These are phyloP conservation scores for Begonia loranthoides DNA, from an alignment of 306 rosid genomes.

Conservation along the genomic window DNA sequence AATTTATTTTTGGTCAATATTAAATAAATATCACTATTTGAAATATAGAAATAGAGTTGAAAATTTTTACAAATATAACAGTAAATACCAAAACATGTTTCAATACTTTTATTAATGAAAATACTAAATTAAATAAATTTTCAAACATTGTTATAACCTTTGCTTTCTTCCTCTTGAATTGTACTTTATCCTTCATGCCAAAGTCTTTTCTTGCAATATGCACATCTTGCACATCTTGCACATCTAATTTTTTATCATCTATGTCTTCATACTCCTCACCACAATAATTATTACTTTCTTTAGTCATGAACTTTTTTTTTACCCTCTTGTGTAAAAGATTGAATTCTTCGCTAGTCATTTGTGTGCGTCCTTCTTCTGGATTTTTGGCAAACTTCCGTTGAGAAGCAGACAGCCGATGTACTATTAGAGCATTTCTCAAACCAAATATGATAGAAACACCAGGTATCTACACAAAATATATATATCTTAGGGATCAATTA, in stretches of 20 bases:
- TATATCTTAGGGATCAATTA: not conserved
- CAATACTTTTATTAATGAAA: too few species aligned
- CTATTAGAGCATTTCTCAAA: slow-evolving; percentile 56
- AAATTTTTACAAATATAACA: too few species aligned
- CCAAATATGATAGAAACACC: slow-evolving; percentile 69
- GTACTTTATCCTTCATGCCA: slow-evolving; percentile 43
- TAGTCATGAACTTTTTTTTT: slow-evolving; percentile 10
- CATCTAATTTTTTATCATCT: slow-evolving; percentile 22
- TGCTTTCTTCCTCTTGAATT: slow-evolving; percentile 68
- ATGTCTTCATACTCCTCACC: slow-evolving; percentile 20
- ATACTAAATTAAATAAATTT: too few species aligned
- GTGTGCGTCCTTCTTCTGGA: slow-evolving; percentile 44
- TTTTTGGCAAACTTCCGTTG: slow-evolving; percentile 50
- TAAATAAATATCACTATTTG: too few species aligned
- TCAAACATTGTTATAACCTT: slow-evolving; percentile 34
- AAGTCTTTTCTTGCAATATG: slow-evolving; percentile 11
- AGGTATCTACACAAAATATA: slow-evolving; percentile 35
- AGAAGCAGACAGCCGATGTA: slow-evolving; percentile 47
- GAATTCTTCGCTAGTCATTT: slow-evolving; percentile 35
- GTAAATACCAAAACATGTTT: too few species aligned
- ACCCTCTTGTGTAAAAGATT: slow-evolving; percentile 20
- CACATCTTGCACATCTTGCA: slow-evolving; percentile 14
- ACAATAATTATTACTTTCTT: slow-evolving; percentile 14
- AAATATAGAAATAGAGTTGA: too few species aligned
- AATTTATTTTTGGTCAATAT: too few species aligned